Evolutionary conservation across 2,329 filamentous ascomycete genomes (phyloP), one percentile per base, ranked within the genome.

Genomic region (Alternaria hordeiaustralica): DNA sequence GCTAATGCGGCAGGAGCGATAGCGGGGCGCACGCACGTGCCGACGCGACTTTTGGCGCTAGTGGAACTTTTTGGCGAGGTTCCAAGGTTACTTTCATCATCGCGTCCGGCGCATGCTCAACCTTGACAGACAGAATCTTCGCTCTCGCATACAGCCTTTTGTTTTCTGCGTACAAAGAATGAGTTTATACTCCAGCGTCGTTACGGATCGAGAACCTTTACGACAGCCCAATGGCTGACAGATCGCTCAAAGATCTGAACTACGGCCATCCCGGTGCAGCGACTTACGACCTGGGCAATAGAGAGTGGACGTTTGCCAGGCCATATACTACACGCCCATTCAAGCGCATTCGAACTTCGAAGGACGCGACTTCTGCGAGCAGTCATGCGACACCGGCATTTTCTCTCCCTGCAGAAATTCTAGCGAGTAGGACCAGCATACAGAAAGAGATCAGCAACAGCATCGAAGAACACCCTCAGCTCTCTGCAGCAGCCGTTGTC

Each of bases 201-300:
- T 55, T 49, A 58, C 65, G 44, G 59, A 71, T 53, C 63, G 64
- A 64, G 67, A 59, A 68, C 64, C 61, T 61, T 33, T 63, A 56
- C 68, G 71, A 74, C 81, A 81, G 78, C 85, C 86, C 72, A 81
- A 89, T 89, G 87, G 85, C 84, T 88, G 85, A 88, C 60, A 79
- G 78, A 58, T 76, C 80, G 44, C 74, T 80, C 41, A 81, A 79
- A 69, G 81, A 85, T 79, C 81, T 87, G 55, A 80, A 83, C 58
- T 84, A 84, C 70, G 87, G 87, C 76, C 84, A 87, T 71, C 81
- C 85, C 61, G 87, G 87, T 63, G 79, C 81, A 60, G 74, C 84
- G 45, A 77, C 78, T 7, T 89, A 88, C 73, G 75, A 83, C 58
- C 62, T 80, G 2, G 82, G 86, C 6, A 79, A 79, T 7, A 78